Percentiles rank a stretch among this genome's conserved stretches.
Conservation (phyloP, 2,329 filamentous ascomycete genomes). For the Sodiomyces alkalinus region DNA sequence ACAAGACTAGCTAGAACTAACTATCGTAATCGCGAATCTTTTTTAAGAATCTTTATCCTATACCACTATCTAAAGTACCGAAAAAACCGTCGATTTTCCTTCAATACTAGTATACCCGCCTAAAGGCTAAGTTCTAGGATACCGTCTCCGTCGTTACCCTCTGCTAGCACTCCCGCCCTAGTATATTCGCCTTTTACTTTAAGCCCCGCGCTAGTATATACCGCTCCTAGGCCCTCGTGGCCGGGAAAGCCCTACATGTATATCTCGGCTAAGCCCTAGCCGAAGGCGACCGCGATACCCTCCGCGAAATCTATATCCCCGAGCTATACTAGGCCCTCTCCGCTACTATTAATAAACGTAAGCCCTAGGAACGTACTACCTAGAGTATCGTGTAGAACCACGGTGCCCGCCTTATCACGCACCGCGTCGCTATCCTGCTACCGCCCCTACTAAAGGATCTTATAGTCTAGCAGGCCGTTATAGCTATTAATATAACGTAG, state of each 20-base stretch:
- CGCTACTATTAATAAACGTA: slow-evolving; percentile 36
- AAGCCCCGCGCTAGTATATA: slow-evolving; percentile 27
- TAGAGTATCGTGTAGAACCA: slow-evolving; percentile 43
- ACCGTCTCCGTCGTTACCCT: slow-evolving; percentile 19
- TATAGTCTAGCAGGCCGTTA: slow-evolving; percentile 40
- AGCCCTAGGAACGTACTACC: slow-evolving; percentile 23
- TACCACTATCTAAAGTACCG: slow-evolving; percentile 22
- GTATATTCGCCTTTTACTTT: slow-evolving; percentile 21
- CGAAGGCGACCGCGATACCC: slow-evolving; percentile 32
- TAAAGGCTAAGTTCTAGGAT: slow-evolving; percentile 19
- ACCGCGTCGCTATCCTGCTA: slow-evolving; percentile 34
- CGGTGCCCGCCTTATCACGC: slow-evolving; percentile 35
- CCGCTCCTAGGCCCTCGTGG: slow-evolving; percentile 27
- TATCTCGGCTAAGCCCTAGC: slow-evolving; percentile 49
- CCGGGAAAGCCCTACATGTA: slow-evolving; percentile 43
- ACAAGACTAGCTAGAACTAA: too few relatives aligned
- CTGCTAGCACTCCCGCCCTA: slow-evolving; percentile 29
- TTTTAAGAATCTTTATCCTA: slow-evolving; percentile 32
- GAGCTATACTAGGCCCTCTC: slow-evolving; percentile 35
- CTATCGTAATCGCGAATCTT: background rate
- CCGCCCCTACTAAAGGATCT: slow-evolving; percentile 20
- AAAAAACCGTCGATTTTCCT: slow-evolving; percentile 13
- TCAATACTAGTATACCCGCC: slow-evolving; percentile 20
- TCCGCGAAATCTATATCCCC: slow-evolving; percentile 37
- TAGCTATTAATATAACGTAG: slow-evolving; percentile 42